Conservation (phyloP, 345 rosid genomes). For the Eucalyptus urophylla region DNA sequence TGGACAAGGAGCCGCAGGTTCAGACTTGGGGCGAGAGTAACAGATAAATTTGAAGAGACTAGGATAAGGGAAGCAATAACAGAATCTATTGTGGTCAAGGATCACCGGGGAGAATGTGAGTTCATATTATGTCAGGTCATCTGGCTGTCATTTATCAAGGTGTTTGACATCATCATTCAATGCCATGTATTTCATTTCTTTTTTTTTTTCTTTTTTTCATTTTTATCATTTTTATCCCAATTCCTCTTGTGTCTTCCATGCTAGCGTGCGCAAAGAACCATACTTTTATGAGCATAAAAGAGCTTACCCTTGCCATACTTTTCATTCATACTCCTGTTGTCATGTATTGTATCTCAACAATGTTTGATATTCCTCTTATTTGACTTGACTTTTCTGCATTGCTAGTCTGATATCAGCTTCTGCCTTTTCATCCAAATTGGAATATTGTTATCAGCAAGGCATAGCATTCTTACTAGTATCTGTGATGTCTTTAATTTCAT, state of each 20-base stretch:
- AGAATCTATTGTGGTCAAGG: slow-evolving; percentile 83
- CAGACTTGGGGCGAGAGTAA: slow-evolving; percentile 78
- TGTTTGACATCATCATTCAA: background rate
- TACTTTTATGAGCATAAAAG: background rate
- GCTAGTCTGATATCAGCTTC: background rate
- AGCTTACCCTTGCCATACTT: background rate
- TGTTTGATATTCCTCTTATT: background rate
- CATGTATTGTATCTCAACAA: background rate
- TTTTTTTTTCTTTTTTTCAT: background rate
- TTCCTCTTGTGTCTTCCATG: background rate
- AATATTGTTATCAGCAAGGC: background rate
- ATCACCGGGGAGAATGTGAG: slow-evolving; percentile 99
- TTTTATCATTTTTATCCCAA: background rate
- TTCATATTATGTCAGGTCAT: background rate
- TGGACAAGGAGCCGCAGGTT: slow-evolving; percentile 99
- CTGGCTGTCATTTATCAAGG: background rate
- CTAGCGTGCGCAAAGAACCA: background rate
- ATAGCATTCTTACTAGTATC: background rate
- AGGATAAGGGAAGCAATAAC: slow-evolving; percentile 68
- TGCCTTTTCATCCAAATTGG: background rate
- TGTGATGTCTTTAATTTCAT: background rate
- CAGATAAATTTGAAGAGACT: slow-evolving; percentile 47
- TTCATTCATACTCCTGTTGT: background rate
- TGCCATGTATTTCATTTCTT: background rate
- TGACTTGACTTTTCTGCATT: background rate